Evolutionary conservation across 495 filamentous ascomycete species (phyloP).

Genomic region (Platismatia glauca): DNA sequence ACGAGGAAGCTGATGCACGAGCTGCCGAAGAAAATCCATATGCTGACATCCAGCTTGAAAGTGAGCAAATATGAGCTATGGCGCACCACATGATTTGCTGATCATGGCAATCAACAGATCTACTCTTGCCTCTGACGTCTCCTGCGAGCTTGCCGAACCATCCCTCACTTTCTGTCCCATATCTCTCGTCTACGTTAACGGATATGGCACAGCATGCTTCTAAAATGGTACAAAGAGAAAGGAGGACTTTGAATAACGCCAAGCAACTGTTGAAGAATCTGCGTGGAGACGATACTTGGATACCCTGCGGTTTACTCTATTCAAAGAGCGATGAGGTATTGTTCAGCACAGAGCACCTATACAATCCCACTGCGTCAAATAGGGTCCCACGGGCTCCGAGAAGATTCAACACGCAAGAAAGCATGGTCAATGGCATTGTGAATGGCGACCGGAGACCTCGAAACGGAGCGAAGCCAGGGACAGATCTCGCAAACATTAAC

Average conservation of each 20-base stretch:
- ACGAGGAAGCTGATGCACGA: conserved; percentile 62
- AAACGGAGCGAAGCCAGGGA: neutral
- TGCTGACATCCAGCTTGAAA: conserved; percentile 68
- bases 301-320: conserved; percentile 57
- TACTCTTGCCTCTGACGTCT: conserved; percentile 78
- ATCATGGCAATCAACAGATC: conserved; percentile 41
- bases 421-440: neutral
- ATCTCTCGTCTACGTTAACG: conserved; percentile 70
- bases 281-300: conserved; percentile 72
- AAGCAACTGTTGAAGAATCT: conserved; percentile 70
- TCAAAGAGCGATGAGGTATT: conserved; percentile 41
- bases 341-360: conserved; percentile 20
- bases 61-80: conserved; percentile 39
- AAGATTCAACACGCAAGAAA: neutral
- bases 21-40: conserved; percentile 78
- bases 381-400: neutral
- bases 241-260: conserved; percentile 61
- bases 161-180: conserved; percentile 73
- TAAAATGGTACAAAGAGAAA: conserved; percentile 69
- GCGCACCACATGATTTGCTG: neutral
- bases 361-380: conserved; percentile 5
- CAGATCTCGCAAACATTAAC: neutral
- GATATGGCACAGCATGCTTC: conserved; percentile 62
- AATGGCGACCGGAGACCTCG: neutral
- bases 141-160: conserved; percentile 78